These are phyloP conservation scores for Solanum virginianum DNA, from an alignment of 257 asterid genomes.

Conservation along the genomic window DNA sequence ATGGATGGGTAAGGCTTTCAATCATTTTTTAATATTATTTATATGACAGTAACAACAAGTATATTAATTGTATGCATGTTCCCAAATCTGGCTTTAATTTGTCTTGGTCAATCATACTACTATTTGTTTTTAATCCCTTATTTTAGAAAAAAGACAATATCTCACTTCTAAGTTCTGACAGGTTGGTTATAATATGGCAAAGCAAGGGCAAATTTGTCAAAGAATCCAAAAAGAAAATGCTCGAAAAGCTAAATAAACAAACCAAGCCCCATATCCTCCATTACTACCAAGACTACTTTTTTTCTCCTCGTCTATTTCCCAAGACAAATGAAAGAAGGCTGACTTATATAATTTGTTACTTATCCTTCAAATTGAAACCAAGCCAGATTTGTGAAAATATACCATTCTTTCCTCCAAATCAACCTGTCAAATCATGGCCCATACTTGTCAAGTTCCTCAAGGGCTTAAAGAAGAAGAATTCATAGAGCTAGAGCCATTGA, in stretches of 20 bases:
- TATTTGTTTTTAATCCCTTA: background rate
- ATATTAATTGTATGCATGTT: background rate
- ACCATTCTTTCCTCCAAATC: background rate
- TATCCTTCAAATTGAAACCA: background rate
- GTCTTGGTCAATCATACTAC: background rate
- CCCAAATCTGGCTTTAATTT: background rate
- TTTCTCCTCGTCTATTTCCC: background rate
- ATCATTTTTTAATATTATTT: background rate
- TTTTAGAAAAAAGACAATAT: background rate
- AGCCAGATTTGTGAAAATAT: background rate
- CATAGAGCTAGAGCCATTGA: constrained; percentile 33
- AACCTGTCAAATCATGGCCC: background rate
- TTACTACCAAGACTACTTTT: background rate
- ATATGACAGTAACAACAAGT: background rate
- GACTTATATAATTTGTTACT: background rate
- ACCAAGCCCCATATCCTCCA: background rate
- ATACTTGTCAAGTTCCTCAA: constrained; percentile 16
- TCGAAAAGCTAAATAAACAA: background rate
- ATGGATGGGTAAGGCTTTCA: background rate
- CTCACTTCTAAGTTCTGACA: background rate
- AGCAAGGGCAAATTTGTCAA: background rate
- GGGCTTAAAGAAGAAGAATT: constrained; percentile 49
- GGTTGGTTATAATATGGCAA: background rate
- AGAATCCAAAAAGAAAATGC: background rate
- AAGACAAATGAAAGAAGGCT: background rate